Conservation (phyloP, 1,139 yeast genomes). For the Magnusiomyces tetraspermus region DNA sequence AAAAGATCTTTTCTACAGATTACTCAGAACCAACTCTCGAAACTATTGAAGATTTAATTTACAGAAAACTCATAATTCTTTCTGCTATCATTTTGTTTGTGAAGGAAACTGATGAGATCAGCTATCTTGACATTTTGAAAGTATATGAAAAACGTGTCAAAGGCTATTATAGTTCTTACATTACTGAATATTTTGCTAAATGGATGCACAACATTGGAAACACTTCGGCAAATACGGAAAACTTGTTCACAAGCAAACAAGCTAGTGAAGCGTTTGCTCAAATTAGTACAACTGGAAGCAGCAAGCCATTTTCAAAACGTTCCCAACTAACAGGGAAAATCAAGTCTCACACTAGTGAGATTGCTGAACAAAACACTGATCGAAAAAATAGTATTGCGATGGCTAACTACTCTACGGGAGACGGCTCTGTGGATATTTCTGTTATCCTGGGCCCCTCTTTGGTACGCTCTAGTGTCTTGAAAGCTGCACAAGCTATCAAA, state of each 20-base stretch:
- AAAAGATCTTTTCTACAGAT: slow-evolving; percentile 6
- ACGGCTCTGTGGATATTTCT: slow-evolving; percentile 6
- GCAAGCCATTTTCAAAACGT: slow-evolving; percentile 24
- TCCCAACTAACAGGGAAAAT: slow-evolving; percentile 27
- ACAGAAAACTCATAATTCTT: slow-evolving; percentile 38
- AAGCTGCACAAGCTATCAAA: slow-evolving; percentile 30
- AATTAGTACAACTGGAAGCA: too few relatives aligned
- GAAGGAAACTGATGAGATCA: slow-evolving; percentile 41
- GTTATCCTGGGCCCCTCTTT: slow-evolving; percentile 7
- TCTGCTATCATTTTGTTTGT: slow-evolving; percentile 58
- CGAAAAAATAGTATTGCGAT: slow-evolving; percentile 4
- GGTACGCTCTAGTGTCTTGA: slow-evolving; percentile 15
- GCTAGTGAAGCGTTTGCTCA: background rate
- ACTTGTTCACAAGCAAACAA: background rate
- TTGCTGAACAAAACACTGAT: slow-evolving; percentile 6
- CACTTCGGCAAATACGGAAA: slow-evolving; percentile 1
- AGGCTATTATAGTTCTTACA: slow-evolving; percentile 23
- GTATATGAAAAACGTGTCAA: slow-evolving; percentile 25
- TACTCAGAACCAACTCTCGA: slow-evolving; percentile 18
- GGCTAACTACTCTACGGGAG: background rate
- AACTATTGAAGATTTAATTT: slow-evolving; percentile 17
- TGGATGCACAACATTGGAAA: slow-evolving; percentile 20
- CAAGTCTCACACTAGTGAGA: slow-evolving; percentile 18
- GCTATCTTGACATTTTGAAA: slow-evolving; percentile 36
- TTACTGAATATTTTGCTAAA: slow-evolving; percentile 27